Evolutionary conservation across 768 basidiomycete genomes (phyloP), one percentile per base, ranked within the genome.

Genomic region (Serendipita sp.): DNA sequence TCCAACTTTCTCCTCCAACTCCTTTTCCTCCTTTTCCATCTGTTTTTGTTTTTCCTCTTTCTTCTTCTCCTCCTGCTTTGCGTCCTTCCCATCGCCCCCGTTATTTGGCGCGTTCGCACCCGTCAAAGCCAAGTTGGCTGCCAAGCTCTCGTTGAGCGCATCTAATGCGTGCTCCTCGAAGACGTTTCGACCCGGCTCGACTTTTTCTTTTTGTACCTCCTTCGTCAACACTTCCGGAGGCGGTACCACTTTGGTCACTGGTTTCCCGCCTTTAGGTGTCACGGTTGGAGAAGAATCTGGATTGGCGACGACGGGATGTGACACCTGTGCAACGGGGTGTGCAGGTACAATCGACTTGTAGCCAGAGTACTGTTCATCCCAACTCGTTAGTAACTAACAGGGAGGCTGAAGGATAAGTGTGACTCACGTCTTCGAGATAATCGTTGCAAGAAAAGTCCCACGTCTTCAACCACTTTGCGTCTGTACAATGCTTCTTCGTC

Each of bases 401-500:
- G 23, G 23, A 23, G 23, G 23, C 23, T 23, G 23, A 23, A 23
- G 23, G 63, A 44, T n/a, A 44, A 63, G 3, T 0, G 55, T 11
- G 3, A 76, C 86, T 66, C 72, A 88, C 87, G 27, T 83, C 76
- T 27, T 85, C 80, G 18, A 76, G 73, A 76, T 87, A 89, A n/a
- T 86, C 85, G 44, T 81, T 76, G 73, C 87, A 99, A 33, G 84
- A 81, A 72, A 98, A 97, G 74, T 99, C 96, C 96, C 96, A 99
- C 3, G 86, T 88, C 76, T 85, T 91, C 44, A 95, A 68, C 91
- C 91, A 94, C 71, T 83, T 85, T 0, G 91, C 84, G 44, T 76
- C 79, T 62, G 79, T 72, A 69, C 96, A 98, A 66, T 89, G 79
- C 5, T 69, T 71, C 75, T 80, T 89, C 37, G 95, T 97, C 96